Conservation (phyloP, 805 yeast genomes). For the Isabelozyma heimii region DNA sequence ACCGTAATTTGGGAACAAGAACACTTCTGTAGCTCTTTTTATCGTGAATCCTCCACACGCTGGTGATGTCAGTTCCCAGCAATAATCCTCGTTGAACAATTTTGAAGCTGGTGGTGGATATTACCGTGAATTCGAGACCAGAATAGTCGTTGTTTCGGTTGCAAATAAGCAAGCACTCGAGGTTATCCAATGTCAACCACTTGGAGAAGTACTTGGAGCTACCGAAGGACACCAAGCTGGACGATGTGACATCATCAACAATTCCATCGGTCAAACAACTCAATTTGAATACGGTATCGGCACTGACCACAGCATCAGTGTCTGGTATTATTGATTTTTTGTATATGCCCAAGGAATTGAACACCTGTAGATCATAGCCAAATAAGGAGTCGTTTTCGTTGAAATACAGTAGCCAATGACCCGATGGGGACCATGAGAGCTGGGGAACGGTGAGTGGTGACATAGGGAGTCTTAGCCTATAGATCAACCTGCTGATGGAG, state of each 20-base stretch:
- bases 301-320: conserved; percentile 1
- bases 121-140: background rate
- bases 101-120: background rate
- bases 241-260: conserved; percentile 1
- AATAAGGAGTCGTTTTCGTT: conserved; percentile 17
- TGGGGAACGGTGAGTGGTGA: conserved; percentile 11
- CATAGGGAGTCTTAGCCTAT: conserved; percentile 16
- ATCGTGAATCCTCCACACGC: background rate
- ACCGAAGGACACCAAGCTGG: conserved; percentile 3
- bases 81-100: background rate
- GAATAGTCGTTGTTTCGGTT: background rate
- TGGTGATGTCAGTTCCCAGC: background rate
- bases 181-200: conserved; percentile 2
- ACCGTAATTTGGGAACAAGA: background rate
- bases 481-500: conserved; percentile 22
- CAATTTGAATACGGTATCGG: conserved; percentile 11
- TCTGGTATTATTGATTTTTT: conserved; percentile 5
- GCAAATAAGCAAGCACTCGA: background rate
- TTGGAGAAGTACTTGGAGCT: conserved; percentile 4
- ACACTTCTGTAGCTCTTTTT: background rate
- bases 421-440: conserved; percentile 31
- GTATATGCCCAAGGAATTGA: conserved; percentile 24
- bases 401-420: conserved; percentile 32
- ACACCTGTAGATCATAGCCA: conserved; percentile 27
- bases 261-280: conserved; percentile 14